These are phyloP conservation scores for Stagonosporopsis tanaceti DNA, from an alignment of 2,329 filamentous ascomycete species.

Conservation along the genomic window DNA sequence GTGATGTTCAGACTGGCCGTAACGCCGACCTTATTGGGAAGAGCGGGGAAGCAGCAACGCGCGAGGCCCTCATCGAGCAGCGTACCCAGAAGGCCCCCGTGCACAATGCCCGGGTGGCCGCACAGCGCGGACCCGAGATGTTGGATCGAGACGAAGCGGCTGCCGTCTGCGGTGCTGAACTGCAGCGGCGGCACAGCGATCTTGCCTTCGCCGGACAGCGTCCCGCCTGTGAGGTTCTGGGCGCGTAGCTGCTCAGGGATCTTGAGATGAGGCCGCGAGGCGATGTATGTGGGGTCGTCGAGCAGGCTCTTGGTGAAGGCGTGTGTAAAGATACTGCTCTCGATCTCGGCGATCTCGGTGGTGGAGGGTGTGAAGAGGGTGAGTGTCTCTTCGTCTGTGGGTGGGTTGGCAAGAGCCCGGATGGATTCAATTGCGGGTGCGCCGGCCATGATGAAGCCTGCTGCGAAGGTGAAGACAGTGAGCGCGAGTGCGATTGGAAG, in stretches of 20 bases:
- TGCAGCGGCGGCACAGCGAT: slow-evolving; percentile 82
- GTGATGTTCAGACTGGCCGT: slow-evolving; percentile 85
- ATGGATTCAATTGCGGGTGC: slow-evolving; percentile 61
- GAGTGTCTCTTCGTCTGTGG: slow-evolving; percentile 77
- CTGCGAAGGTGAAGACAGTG: slow-evolving; percentile 56
- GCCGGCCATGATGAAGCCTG: slow-evolving; percentile 67
- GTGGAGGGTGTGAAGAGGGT: slow-evolving; percentile 67
- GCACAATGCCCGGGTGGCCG: slow-evolving; percentile 88
- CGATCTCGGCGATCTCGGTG: slow-evolving; percentile 64
- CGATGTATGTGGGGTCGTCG: slow-evolving; percentile 69
- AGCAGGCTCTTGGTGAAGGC: slow-evolving; percentile 77
- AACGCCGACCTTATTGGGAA: slow-evolving; percentile 85
- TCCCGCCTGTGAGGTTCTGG: slow-evolving; percentile 83
- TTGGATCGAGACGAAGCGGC: slow-evolving; percentile 67
- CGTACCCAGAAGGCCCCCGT: slow-evolving; percentile 91
- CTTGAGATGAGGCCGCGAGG: slow-evolving; percentile 86
- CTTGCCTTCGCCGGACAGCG: slow-evolving; percentile 75
- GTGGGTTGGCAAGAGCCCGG: slow-evolving; percentile 61
- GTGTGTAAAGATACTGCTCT: slow-evolving; percentile 77
- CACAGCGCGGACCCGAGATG: slow-evolving; percentile 83
- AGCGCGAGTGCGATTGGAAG: slow-evolving; percentile 57
- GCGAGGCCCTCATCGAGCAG: slow-evolving; percentile 90
- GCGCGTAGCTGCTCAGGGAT: slow-evolving; percentile 74
- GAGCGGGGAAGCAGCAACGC: slow-evolving; percentile 83
- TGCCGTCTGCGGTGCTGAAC: slow-evolving; percentile 69